Evolutionary conservation across 495 filamentous ascomycete genomes (phyloP).

Genomic region (Penicillium cosmopolitanum): DNA sequence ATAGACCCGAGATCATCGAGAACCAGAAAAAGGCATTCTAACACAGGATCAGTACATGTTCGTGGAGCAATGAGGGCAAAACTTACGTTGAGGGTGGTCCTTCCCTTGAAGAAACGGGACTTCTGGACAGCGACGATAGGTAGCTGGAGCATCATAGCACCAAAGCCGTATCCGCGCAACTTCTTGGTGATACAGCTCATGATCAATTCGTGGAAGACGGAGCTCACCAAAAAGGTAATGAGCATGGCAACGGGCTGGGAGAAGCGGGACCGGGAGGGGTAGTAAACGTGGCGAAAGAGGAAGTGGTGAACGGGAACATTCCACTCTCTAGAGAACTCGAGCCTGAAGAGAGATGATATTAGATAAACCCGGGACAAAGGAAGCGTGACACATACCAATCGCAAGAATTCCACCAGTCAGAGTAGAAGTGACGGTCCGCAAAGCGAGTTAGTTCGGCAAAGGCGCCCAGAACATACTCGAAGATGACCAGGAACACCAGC

Average conservation of each 20-base stretch:
- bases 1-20: slow-evolving; percentile 89
- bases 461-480: slow-evolving; percentile 93
- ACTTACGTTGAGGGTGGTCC: slow-evolving; percentile 73
- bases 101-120: slow-evolving; percentile 71
- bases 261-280: slow-evolving; percentile 71
- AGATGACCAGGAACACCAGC: slow-evolving; percentile 94
- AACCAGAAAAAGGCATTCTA: slow-evolving; percentile 92
- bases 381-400: slow-evolving; percentile 47
- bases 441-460: slow-evolving; percentile 94
- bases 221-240: slow-evolving; percentile 89
- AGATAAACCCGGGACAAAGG: background rate
- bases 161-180: slow-evolving; percentile 88
- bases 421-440: slow-evolving; percentile 93
- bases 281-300: slow-evolving; percentile 92
- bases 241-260: slow-evolving; percentile 80
- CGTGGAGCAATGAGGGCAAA: background rate
- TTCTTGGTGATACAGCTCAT: slow-evolving; percentile 99
- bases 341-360: slow-evolving; percentile 48
- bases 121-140: slow-evolving; percentile 92
- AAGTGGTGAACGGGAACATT: slow-evolving; percentile 99
- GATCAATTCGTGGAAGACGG: slow-evolving; percentile 90
- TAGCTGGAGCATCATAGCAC: slow-evolving; percentile 94
- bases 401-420: slow-evolving; percentile 87
- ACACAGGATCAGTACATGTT: background rate
- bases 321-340: slow-evolving; percentile 97